Base-by-base conservation (phyloP, 1,139 yeast genomes). In the Pichia sp. region DNA sequence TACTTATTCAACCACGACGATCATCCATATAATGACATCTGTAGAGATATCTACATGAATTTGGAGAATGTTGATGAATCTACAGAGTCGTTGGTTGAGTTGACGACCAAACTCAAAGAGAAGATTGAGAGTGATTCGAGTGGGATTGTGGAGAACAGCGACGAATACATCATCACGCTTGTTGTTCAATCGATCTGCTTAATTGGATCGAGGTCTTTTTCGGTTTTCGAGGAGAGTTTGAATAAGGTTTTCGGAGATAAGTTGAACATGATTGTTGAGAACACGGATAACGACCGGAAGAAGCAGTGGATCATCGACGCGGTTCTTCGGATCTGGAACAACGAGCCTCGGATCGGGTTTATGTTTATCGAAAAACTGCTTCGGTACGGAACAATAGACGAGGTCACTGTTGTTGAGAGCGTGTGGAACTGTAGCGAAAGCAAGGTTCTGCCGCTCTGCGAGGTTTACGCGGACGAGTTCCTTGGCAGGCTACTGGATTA, bases 161-260 rank as follows among this genome's bases (percentile, higher is more conserved):
- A 78, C 61, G 70, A 78, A 60, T 73, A 84, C 57, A 68, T 83
- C 45, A 75, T 86, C 46, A 81, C 86, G 41, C 72, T 88, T 31
- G 71, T 91, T 29, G 77, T 86, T 61, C 92, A 89, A 65, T 77
- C 87, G 0, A 77, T 90, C 55, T 87, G 95, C 49, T 85, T 84
- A 64, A 84, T 91, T 58, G 97, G 98, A 30, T 86, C 90, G 49
- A 80, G 98, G 67, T 91, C 98, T 0, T 79, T 92, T 49, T 88
- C 96, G 29, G 96, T 95, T 55, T 91, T 91, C 45, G 71, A 68
- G 52, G 68, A 68, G 10, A 69, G 71, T n/a, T 69, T 70, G 12
- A 54, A 67, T 17, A 68, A 67, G 48, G 58, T 68, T 14, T 59
- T 64, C 46, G 64, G 65, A 9, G 62, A 58, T 4, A 68, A 68